Conservation (phyloP, 2,329 filamentous ascomycete genomes). For the Talaromyces sp. region DNA sequence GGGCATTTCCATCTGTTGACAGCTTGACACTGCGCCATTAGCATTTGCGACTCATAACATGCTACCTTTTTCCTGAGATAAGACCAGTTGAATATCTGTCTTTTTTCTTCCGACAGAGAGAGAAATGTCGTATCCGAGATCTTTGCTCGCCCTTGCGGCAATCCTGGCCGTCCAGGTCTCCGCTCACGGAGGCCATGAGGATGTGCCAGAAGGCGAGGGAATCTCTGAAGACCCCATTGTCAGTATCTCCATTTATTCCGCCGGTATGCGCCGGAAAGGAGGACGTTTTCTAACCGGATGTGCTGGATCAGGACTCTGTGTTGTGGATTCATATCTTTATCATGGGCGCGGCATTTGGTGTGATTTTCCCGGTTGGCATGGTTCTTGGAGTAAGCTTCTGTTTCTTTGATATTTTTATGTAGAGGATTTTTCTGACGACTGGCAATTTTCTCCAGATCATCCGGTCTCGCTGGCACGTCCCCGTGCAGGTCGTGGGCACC, state of each 20-base stretch:
- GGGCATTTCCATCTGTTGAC: too few relatives aligned
- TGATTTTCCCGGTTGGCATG: constrained; percentile 93
- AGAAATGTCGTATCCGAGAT: constrained; percentile 4
- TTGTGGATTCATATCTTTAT: constrained; percentile 93
- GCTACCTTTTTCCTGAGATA: not conserved
- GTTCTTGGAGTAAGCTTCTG: constrained; percentile 66
- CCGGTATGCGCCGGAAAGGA: constrained; percentile 1
- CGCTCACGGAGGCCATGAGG: constrained; percentile 51
- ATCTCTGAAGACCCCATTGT: constrained; percentile 71
- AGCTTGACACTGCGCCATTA: too few relatives aligned
- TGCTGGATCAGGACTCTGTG: constrained; percentile 57
- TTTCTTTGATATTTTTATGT: not conserved
- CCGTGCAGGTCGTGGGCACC: constrained; percentile 71
- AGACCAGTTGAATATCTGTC: not conserved
- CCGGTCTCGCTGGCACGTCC: constrained; percentile 90
- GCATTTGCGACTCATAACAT: not conserved
- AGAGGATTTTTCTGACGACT: not conserved
- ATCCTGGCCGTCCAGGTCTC: constrained; percentile 23
- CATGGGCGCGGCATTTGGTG: constrained; percentile 80
- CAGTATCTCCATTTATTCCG: constrained; percentile 29
- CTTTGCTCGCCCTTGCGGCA: constrained; percentile 18
- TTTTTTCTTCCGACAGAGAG: not conserved
- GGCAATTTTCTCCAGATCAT: constrained; percentile 56
- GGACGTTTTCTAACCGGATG: constrained; percentile 4
- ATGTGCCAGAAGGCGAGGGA: constrained; percentile 63